A percentile compares a stretch with the other conserved stretches of the same genome.
phyloP scores from a whole-genome alignment of 2,329 filamentous ascomycete genomes.

The Bipolaris sorokiniana region DNA sequence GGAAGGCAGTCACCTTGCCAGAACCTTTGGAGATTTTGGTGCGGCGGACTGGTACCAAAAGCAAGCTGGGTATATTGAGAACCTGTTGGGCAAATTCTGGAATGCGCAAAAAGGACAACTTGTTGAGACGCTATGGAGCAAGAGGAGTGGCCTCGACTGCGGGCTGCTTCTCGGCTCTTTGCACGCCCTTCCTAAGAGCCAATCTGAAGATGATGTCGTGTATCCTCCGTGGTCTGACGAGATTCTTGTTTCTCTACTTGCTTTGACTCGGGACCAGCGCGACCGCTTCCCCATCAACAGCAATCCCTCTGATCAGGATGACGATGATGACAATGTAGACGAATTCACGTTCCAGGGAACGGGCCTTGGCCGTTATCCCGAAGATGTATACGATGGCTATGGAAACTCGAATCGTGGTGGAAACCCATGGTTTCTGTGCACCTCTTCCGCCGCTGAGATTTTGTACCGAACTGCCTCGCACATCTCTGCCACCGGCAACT shows the following conservation, averaged over 20 bases:
- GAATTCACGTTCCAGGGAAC: constrained; percentile 36
- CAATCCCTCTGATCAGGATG: constrained; percentile 20
- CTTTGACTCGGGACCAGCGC: constrained; percentile 43
- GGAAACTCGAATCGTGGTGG: constrained; percentile 37
- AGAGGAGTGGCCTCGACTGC: constrained; percentile 48
- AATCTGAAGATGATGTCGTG: constrained; percentile 24
- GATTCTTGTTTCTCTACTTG: constrained; percentile 46
- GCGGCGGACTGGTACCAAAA: constrained; percentile 49
- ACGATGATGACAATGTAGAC: constrained; percentile 17
- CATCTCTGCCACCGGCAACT: constrained; percentile 29
- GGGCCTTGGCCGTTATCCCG: constrained; percentile 53
- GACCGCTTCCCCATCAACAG: constrained; percentile 50
- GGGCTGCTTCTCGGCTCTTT: constrained; percentile 48
- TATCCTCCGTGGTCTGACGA: constrained; percentile 49
- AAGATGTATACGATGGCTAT: constrained; percentile 52
- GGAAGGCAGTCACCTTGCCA: constrained; percentile 45
- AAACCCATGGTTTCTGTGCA: constrained; percentile 55
- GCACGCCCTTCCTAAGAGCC: constrained; percentile 37
- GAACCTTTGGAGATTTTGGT: constrained; percentile 44
- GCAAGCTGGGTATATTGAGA: constrained; percentile 46
- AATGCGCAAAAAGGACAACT: constrained; percentile 46
- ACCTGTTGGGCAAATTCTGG: constrained; percentile 48
- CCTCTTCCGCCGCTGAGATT: constrained; percentile 49
- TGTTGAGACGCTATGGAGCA: constrained; percentile 44
- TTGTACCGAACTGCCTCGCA: constrained; percentile 48